These are phyloP conservation scores for Phytophthora capsici DNA, from an alignment of 352 stramenopile species.

Conservation along the genomic window DNA sequence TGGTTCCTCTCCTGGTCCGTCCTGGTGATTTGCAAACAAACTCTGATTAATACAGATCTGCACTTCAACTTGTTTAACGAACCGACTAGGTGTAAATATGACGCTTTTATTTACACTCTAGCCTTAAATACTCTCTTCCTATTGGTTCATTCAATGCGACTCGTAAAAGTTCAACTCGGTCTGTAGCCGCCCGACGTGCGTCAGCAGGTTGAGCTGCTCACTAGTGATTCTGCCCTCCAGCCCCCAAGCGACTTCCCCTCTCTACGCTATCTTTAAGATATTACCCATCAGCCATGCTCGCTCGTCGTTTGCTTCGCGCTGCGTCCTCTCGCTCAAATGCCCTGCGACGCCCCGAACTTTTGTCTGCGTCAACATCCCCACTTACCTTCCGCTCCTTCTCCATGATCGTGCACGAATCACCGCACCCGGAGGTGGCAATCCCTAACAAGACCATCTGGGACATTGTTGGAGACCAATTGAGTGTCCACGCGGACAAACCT, in stretches of 20 bases:
- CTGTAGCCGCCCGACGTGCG: slow-evolving; percentile 5
- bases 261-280: background rate
- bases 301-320: slow-evolving; percentile 31
- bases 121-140: background rate
- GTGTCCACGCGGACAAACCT: slow-evolving; percentile 39
- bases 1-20: background rate
- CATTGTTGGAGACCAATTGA: slow-evolving; percentile 46
- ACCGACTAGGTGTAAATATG: slow-evolving; percentile 6
- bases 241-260: slow-evolving; percentile 2
- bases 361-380: slow-evolving; percentile 15
- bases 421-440: slow-evolving; percentile 54
- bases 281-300: too few species aligned
- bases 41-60: background rate
- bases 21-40: slow-evolving; percentile 19
- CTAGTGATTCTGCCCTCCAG: slow-evolving; percentile 9
- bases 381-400: slow-evolving; percentile 39
- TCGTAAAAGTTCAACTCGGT: slow-evolving; percentile 27
- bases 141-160: slow-evolving; percentile 12
- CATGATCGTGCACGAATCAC: slow-evolving; percentile 66
- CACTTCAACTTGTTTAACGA: slow-evolving; percentile 22
- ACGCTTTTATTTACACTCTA: slow-evolving; percentile 8
- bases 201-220: slow-evolving; percentile 16
- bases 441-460: slow-evolving; percentile 61
- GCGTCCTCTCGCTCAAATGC: slow-evolving; percentile 18
- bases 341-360: slow-evolving; percentile 3